These are phyloP conservation scores for Bremia lactucae DNA, from an alignment of 352 stramenopile species.

Conservation along the genomic window DNA sequence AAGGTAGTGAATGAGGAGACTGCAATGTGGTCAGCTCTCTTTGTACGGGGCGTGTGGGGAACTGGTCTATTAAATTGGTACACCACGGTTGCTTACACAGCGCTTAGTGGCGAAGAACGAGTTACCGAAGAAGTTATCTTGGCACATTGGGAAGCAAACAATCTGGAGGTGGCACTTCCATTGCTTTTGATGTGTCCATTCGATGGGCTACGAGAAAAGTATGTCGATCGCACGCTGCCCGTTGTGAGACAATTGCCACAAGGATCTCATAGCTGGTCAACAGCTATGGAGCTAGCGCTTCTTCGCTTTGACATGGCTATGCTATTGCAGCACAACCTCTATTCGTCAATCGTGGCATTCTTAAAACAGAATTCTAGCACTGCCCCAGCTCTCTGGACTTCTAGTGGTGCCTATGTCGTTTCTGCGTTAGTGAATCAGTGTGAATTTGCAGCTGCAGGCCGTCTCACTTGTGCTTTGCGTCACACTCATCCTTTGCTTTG, in stretches of 20 bases:
- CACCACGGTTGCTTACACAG: slow-evolving; percentile 29
- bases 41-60: slow-evolving; percentile 39
- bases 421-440: slow-evolving; percentile 42
- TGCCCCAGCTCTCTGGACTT: slow-evolving; percentile 34
- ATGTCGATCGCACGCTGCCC: slow-evolving; percentile 23
- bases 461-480: slow-evolving; percentile 43
- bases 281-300: slow-evolving; percentile 41
- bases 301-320: slow-evolving; percentile 43
- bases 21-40: slow-evolving; percentile 33
- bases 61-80: slow-evolving; percentile 44
- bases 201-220: slow-evolving; percentile 27
- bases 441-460: slow-evolving; percentile 37
- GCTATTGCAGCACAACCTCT: slow-evolving; percentile 31
- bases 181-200: slow-evolving; percentile 58
- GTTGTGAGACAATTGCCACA: slow-evolving; percentile 6
- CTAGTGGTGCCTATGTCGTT: slow-evolving; percentile 47
- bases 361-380: slow-evolving; percentile 11
- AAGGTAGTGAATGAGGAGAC: neutral
- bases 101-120: slow-evolving; percentile 17
- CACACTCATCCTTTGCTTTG: slow-evolving; percentile 53
- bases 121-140: slow-evolving; percentile 29
- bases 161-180: slow-evolving; percentile 27
- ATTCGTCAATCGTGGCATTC: slow-evolving; percentile 31
- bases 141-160: slow-evolving; percentile 23
- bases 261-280: slow-evolving; percentile 10